These are phyloP conservation scores for Flueggea neowawraea DNA, from an alignment of 441 rosid species.

Conservation along the genomic window DNA sequence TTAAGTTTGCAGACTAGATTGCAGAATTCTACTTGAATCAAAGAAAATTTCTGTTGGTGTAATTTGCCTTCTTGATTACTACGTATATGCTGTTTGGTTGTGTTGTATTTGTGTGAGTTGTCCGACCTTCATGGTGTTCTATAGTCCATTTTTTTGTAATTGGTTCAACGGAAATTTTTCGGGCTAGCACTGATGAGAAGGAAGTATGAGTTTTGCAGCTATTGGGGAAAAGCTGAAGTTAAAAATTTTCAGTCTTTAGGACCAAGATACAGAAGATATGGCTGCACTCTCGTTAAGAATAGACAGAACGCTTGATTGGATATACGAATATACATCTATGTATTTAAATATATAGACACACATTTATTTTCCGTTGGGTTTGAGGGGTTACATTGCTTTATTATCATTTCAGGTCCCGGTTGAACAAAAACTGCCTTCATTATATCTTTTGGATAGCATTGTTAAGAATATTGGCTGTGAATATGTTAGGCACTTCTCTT, in stretches of 20 bases:
- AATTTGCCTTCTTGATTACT: too few relatives aligned
- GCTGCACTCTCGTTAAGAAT: background rate
- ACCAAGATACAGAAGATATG: background rate
- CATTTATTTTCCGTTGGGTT: background rate
- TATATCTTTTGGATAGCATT: conserved; percentile 94
- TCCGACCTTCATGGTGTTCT: background rate
- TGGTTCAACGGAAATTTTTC: conserved; percentile 3
- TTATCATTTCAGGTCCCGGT: conserved; percentile 71
- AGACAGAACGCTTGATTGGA: background rate
- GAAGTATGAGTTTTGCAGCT: background rate
- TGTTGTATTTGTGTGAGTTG: too few relatives aligned
- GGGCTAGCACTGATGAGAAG: background rate
- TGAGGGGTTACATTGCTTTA: background rate
- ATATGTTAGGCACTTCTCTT: conserved; percentile 66
- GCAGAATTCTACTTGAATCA: too few relatives aligned
- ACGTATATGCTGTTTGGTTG: too few relatives aligned
- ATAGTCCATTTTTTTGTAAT: background rate
- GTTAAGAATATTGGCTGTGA: conserved; percentile 89
- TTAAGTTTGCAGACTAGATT: too few relatives aligned
- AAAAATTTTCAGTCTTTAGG: conserved; percentile 2
- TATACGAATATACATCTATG: background rate
- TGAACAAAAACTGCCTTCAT: conserved; percentile 85
- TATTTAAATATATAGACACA: background rate
- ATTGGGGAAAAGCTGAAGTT: background rate
- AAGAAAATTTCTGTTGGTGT: too few relatives aligned